Conservation (phyloP, 2,329 filamentous ascomycete genomes). For the Alternaria infectoria region DNA sequence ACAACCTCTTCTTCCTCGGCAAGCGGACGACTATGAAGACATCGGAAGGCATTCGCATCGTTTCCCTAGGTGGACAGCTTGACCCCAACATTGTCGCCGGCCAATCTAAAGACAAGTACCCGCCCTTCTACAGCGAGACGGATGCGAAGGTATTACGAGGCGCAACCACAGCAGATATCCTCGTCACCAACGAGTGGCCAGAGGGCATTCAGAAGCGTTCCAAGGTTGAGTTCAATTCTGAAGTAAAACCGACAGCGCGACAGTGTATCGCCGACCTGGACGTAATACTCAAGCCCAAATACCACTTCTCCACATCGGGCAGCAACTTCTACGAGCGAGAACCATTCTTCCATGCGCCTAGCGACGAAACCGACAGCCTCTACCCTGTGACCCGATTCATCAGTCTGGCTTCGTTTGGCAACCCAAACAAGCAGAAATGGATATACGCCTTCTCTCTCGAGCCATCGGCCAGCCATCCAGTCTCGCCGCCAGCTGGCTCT, state of each 20-base stretch:
- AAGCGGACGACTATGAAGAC: constrained; percentile 89
- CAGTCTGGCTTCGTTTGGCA: constrained; percentile 80
- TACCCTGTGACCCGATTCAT: constrained; percentile 83
- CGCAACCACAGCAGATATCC: constrained; percentile 80
- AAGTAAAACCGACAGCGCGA: constrained; percentile 62
- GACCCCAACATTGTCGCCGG: constrained; percentile 67
- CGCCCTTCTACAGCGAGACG: constrained; percentile 77
- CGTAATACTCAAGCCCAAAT: constrained; percentile 81
- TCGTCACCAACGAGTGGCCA: constrained; percentile 89
- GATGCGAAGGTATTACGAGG: constrained; percentile 79
- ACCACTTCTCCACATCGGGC: constrained; percentile 79
- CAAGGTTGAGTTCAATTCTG: constrained; percentile 63
- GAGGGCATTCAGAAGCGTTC: constrained; percentile 73
- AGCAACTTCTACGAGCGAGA: constrained; percentile 86
- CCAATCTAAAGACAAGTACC: constrained; percentile 72
- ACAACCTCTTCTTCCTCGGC: constrained; percentile 87
- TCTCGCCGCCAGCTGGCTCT: constrained; percentile 69
- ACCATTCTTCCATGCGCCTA: constrained; percentile 77
- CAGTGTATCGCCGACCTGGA: constrained; percentile 80
- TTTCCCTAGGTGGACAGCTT: constrained; percentile 79
- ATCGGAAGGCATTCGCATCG: constrained; percentile 84
- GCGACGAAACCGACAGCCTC: constrained; percentile 56
- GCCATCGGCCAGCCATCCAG: constrained; percentile 63
- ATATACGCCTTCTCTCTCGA: constrained; percentile 75
- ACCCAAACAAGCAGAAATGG: constrained; percentile 77